Conservation (phyloP, 768 basidiomycete species). For the Amanita inopinata region DNA sequence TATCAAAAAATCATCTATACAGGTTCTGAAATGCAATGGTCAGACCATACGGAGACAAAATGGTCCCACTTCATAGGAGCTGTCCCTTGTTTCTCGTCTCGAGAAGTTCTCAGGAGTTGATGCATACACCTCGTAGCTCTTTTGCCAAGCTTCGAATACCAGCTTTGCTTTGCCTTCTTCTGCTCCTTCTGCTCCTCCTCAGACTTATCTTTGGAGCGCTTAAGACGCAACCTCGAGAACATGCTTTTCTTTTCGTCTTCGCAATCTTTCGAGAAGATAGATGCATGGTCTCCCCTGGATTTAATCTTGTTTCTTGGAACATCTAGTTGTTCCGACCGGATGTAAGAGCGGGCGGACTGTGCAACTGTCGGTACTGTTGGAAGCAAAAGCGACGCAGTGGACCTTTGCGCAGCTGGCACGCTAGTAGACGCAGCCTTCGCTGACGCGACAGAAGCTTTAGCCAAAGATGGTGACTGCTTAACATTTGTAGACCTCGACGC, state of each 20-base stretch:
- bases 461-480: slow-evolving; percentile 12
- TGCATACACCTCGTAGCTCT: slow-evolving; percentile 53
- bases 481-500: slow-evolving; percentile 9
- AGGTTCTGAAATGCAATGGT: not conserved
- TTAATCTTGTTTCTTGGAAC: slow-evolving; percentile 58
- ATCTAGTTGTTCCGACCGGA: slow-evolving; percentile 40
- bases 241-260: slow-evolving; percentile 35
- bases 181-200: slow-evolving; percentile 30
- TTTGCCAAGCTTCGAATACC: slow-evolving; percentile 50
- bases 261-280: slow-evolving; percentile 34
- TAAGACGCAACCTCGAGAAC: slow-evolving; percentile 37
- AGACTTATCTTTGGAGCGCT: slow-evolving; percentile 21
- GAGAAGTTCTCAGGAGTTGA: slow-evolving; percentile 47
- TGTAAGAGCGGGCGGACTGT: slow-evolving; percentile 64
- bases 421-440: slow-evolving; percentile 10
- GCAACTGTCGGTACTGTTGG: slow-evolving; percentile 41
- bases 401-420: slow-evolving; percentile 15
- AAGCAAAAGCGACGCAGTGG: slow-evolving; percentile 25
- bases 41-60: slow-evolving; percentile 51
- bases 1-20: slow-evolving; percentile 17
- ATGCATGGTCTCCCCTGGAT: slow-evolving; percentile 51
- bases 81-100: slow-evolving; percentile 45
- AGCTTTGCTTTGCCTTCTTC: slow-evolving; percentile 38
- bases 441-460: slow-evolving; percentile 16
- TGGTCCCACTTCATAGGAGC: slow-evolving; percentile 70